Evolutionary conservation across 73 alveolate species (phyloP).

Genomic region (Uronychia setigera): DNA sequence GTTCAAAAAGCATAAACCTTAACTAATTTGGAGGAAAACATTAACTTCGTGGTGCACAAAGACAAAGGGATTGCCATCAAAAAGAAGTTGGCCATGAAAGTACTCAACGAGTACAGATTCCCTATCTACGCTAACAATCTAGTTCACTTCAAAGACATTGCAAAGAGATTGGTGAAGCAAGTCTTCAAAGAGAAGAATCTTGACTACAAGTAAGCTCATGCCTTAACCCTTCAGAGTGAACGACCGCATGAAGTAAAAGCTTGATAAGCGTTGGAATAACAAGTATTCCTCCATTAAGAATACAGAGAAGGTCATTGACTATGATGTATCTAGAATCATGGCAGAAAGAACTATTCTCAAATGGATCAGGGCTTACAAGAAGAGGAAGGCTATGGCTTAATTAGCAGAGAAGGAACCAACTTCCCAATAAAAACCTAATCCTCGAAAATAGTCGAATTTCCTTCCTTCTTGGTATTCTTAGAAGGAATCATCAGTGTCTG

Average conservation of each 20-base stretch:
- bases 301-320: background rate
- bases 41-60: slow-evolving; percentile 12
- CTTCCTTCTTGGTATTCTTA: no score
- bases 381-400: no score
- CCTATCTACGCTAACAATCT: slow-evolving; percentile 6
- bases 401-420: no score
- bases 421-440: no score
- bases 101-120: slow-evolving; percentile 25
- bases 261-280: background rate
- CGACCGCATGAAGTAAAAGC: background rate
- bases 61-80: slow-evolving; percentile 19
- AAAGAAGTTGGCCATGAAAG: slow-evolving; percentile 24
- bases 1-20: background rate
- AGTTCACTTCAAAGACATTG: slow-evolving; percentile 40
- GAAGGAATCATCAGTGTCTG: no score
- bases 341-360: background rate
- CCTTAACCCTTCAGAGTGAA: background rate
- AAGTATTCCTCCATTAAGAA: background rate
- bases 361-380: background rate
- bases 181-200: slow-evolving; percentile 14
- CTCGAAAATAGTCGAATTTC: no score
- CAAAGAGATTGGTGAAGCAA: slow-evolving; percentile 25
- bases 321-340: background rate
- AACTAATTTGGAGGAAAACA: slow-evolving; percentile 3
- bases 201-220: background rate